Conservation (phyloP, 441 rosid genomes). For the Arabidopsis hybrid region DNA sequence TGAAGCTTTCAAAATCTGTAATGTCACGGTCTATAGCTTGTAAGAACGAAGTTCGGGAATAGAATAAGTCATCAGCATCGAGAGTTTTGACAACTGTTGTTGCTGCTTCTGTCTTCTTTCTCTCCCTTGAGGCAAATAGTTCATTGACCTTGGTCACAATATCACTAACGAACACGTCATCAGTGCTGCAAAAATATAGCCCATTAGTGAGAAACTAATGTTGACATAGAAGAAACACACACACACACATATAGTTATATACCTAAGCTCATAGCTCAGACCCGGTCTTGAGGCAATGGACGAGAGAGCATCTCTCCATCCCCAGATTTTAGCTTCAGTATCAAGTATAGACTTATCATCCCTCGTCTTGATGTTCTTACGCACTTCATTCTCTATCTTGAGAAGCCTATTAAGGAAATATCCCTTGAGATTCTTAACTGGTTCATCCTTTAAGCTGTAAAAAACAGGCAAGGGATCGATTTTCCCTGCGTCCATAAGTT, state of each 20-base stretch:
- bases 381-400: constrained; percentile 27
- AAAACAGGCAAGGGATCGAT: constrained; percentile 29
- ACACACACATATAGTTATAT: background rate
- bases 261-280: constrained; percentile 14
- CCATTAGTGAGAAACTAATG: background rate
- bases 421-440: background rate
- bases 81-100: background rate
- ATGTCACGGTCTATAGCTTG: background rate
- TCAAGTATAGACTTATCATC: constrained; percentile 7
- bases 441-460: background rate
- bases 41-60: constrained; percentile 9
- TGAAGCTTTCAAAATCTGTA: constrained; percentile 5
- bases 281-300: constrained; percentile 13
- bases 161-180: background rate
- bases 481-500: constrained; percentile 25
- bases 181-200: constrained; percentile 9
- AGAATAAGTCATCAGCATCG: constrained; percentile 2
- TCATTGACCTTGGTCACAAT: constrained; percentile 23
- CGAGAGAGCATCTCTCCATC: constrained; percentile 25
- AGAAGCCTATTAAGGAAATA: constrained; percentile 18
- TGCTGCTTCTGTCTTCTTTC: background rate
- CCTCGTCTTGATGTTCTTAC: background rate
- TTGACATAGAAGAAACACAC: background rate
- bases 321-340: constrained; percentile 27
- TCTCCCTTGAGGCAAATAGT: background rate